Evolutionary conservation across 2,329 filamentous ascomycete species (phyloP), one percentile per base, ranked within the genome.

Genomic region (Ophiostoma pallidulum): DNA sequence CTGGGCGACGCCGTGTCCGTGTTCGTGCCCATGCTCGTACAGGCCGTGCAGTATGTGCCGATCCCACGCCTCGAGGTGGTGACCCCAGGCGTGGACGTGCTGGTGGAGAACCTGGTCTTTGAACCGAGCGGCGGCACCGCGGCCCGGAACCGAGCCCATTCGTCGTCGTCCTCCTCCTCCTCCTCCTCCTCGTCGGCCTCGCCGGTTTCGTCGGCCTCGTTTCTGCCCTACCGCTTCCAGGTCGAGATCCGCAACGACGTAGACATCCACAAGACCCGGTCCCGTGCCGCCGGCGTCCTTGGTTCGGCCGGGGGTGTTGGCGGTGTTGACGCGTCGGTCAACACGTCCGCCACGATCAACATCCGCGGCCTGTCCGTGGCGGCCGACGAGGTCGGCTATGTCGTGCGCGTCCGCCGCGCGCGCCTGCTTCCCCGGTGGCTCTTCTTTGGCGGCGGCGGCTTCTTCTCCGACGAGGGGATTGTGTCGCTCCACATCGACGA

Each of bases 21-120:
- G 12, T 90, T 96, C 60, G 71, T 92, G 5, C 91, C 91, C 0
- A 68, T 88, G 12, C 59, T 89, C 4, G 76, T 96, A 49, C 75
- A 86, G 54, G 78, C 79, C 3, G 73, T 97, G 28, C 89, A 96
- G 61, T 89, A 88, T 64, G 69, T 97, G 4, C 91, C 91, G 0
- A 92, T 97, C 45, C 90, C 90, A 0, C 82, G 91, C 4, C 66
- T 96, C n/a, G 91, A 96, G 63, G 72, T 96, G 5, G 84, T 86
- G 1, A 84, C 83, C 4, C 90, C 89, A 0, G 80, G 86, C 29
- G 73, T 94, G 47, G 90, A 96, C 57, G 75, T 97, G 5, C 69
- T 97, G 1, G 69, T 97, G 3, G 91, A 97, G 60, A 96, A 94
- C 54, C 71, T 97, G 28, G 84, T 97, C 51, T 73, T 97, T 28